Conservation (phyloP, 306 rosid genomes). For the Boehmeria nivea region DNA sequence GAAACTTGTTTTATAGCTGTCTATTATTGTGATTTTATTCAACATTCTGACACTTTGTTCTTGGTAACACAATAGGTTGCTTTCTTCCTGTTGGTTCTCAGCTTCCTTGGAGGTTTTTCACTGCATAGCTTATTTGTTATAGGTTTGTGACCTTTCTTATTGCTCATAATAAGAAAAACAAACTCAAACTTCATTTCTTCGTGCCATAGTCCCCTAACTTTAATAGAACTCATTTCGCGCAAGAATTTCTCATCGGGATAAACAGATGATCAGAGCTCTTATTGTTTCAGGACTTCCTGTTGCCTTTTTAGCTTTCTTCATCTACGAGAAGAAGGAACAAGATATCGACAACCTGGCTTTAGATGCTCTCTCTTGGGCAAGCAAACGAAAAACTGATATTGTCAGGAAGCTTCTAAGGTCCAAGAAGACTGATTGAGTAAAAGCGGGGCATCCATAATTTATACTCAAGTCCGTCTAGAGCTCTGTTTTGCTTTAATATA, state of each 20-base stretch:
- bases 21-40: neutral
- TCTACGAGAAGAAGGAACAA: slow-evolving; percentile 76
- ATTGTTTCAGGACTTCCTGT: slow-evolving; percentile 53
- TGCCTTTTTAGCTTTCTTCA: slow-evolving; percentile 57
- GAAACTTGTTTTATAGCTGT: no score
- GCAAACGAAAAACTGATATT: slow-evolving; percentile 54
- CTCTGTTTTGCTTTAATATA: neutral
- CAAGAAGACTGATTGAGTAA: slow-evolving; percentile 47
- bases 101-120: slow-evolving; percentile 72
- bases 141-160: slow-evolving; percentile 43
- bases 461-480: slow-evolving; percentile 11
- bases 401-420: slow-evolving; percentile 38
- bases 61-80: slow-evolving; percentile 40
- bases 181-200: neutral
- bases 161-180: no score
- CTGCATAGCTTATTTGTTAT: slow-evolving; percentile 49
- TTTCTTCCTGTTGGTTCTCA: slow-evolving; percentile 54
- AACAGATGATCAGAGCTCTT: neutral
- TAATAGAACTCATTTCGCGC: neutral
- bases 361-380: slow-evolving; percentile 36
- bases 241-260: neutral
- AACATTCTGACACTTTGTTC: neutral
- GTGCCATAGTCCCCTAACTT: neutral
- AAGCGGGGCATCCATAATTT: neutral
- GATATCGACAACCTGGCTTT: slow-evolving; percentile 56